Conservation (phyloP, 768 basidiomycete species). For the Tephrocybe sp. region DNA sequence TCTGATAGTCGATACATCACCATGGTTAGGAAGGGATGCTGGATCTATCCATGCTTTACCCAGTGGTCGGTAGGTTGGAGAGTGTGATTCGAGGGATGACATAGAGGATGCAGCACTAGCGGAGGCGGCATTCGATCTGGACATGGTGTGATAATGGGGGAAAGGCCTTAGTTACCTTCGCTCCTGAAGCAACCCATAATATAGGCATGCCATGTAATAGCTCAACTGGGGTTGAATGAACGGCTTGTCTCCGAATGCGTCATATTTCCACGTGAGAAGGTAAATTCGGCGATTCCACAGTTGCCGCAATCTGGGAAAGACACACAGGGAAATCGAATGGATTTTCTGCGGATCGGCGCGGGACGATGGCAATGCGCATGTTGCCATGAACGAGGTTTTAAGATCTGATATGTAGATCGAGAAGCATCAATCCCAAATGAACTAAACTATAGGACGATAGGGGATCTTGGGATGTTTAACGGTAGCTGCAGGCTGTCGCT, state of each 20-base stretch:
- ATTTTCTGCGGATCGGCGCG: conserved; percentile 38
- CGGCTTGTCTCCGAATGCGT: conserved; percentile 21
- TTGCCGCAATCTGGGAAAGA: conserved; percentile 23
- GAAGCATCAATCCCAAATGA: conserved; percentile 16
- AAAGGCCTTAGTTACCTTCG: conserved; percentile 9
- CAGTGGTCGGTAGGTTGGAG: conserved; percentile 21
- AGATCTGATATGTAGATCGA: conserved; percentile 22
- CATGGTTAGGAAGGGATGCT: conserved; percentile 52
- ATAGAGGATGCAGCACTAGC: conserved; percentile 22
- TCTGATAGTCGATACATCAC: conserved; percentile 51
- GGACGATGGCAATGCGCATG: conserved; percentile 23
- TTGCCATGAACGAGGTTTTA: conserved; percentile 26
- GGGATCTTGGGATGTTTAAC: neutral
- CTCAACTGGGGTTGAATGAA: conserved; percentile 23
- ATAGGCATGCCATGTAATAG: conserved; percentile 22
- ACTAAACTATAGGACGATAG: neutral
- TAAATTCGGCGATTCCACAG: conserved; percentile 22
- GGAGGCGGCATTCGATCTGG: conserved; percentile 27
- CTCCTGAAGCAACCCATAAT: conserved; percentile 12
- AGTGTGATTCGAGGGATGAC: conserved; percentile 21
- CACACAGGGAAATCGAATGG: conserved; percentile 24
- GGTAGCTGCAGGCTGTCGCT: neutral
- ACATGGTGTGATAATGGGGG: conserved; percentile 24
- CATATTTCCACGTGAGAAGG: conserved; percentile 19
- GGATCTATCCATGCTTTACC: conserved; percentile 65